These are phyloP conservation scores for Parastagonospora avenae DNA, from an alignment of 2,329 filamentous ascomycete genomes.

Conservation along the genomic window DNA sequence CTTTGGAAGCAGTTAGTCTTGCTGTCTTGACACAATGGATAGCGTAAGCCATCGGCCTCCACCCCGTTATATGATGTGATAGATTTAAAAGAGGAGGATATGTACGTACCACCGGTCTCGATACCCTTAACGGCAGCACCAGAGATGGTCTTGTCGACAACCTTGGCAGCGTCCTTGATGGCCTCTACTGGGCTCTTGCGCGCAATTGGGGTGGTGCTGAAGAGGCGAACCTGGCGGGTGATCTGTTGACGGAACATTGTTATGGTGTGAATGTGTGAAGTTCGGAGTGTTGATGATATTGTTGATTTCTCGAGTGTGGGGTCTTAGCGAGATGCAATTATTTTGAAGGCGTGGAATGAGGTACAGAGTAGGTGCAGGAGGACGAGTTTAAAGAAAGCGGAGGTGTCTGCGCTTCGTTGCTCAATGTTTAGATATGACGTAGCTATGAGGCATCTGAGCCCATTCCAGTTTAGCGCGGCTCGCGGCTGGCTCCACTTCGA, in stretches of 20 bases:
- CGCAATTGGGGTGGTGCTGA: conserved; percentile 58
- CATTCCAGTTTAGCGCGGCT: conserved; percentile 11
- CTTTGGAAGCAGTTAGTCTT: conserved; percentile 44
- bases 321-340: conserved; percentile 2
- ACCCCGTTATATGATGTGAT: conserved; percentile 10
- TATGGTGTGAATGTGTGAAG: conserved; percentile 14
- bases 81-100: not conserved
- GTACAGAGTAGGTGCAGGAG: conserved; percentile 3
- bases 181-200: conserved; percentile 60
- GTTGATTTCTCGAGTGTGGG: conserved; percentile 1
- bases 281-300: not conserved
- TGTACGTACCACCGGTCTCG: conserved; percentile 63
- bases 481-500: conserved; percentile 12
- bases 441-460: conserved; percentile 17
- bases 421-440: conserved; percentile 23
- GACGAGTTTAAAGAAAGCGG: conserved; percentile 23
- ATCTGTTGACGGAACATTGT: conserved; percentile 55
- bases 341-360: conserved; percentile 6
- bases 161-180: conserved; percentile 64
- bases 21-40: not conserved
- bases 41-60: too few relatives aligned
- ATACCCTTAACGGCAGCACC: conserved; percentile 65
- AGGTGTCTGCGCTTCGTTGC: conserved; percentile 6
- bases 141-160: conserved; percentile 61
- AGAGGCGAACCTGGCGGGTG: conserved; percentile 54